Percentiles rank a stretch among this genome's conserved stretches.
Evolutionary conservation across 352 stramenopile genomes (phyloP).

Genomic region (Phytophthora gonapodyides): DNA sequence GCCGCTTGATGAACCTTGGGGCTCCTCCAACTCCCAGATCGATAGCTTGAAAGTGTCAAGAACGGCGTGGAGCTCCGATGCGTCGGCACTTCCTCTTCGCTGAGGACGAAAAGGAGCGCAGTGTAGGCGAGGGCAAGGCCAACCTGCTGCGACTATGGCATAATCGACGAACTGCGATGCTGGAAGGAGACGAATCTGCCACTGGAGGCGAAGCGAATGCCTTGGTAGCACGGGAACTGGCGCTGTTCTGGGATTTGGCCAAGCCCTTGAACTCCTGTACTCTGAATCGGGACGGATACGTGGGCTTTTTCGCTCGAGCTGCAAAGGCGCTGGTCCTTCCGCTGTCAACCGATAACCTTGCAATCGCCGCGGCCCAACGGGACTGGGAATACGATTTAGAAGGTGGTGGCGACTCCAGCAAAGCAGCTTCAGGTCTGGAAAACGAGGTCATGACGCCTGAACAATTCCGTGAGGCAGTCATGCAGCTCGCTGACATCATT

Average conservation of each 20-base stretch:
- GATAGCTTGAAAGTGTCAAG: background rate
- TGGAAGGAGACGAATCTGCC: slow-evolving; percentile 33
- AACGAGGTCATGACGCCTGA: slow-evolving; percentile 39
- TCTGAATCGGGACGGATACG: slow-evolving; percentile 45
- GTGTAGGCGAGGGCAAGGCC: slow-evolving; percentile 56
- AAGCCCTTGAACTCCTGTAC: slow-evolving; percentile 36
- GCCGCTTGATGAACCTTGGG: slow-evolving; percentile 9
- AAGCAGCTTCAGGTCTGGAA: slow-evolving; percentile 10
- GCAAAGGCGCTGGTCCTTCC: slow-evolving; percentile 65
- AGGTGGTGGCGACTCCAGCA: slow-evolving; percentile 12
- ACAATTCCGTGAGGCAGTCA: slow-evolving; percentile 61
- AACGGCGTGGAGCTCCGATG: slow-evolving; percentile 31
- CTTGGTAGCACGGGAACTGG: slow-evolving; percentile 39
- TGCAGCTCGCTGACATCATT: slow-evolving; percentile 66
- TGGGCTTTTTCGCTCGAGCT: slow-evolving; percentile 63
- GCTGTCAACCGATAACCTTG: slow-evolving; percentile 38
- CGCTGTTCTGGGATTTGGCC: slow-evolving; percentile 66
- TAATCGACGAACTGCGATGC: slow-evolving; percentile 41
- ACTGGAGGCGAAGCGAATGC: slow-evolving; percentile 25
- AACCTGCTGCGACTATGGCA: slow-evolving; percentile 66
- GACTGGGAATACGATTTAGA: slow-evolving; percentile 80
- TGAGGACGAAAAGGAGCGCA: slow-evolving; percentile 60
- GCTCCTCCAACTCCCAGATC: background rate
- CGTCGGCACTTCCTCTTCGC: slow-evolving; percentile 69
- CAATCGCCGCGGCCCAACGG: slow-evolving; percentile 42